These are phyloP conservation scores for Lactarius sanguifluus DNA, from an alignment of 768 basidiomycete species.

Conservation along the genomic window DNA sequence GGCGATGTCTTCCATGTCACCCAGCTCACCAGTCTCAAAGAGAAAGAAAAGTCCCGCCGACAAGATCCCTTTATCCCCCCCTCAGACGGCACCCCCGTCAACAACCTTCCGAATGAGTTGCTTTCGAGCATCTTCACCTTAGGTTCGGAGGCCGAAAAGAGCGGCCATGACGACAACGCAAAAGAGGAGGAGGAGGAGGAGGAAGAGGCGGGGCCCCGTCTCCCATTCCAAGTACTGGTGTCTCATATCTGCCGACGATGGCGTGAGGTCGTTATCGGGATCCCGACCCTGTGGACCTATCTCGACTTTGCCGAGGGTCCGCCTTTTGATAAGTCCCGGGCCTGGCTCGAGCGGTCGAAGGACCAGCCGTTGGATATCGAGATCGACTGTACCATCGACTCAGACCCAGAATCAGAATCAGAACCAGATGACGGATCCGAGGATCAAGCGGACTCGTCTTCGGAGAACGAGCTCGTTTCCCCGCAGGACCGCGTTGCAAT, in stretches of 20 bases:
- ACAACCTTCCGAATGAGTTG: constrained; percentile 58
- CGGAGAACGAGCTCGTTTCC: constrained; percentile 9
- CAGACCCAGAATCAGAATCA: constrained; percentile 22
- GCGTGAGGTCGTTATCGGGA: constrained; percentile 53
- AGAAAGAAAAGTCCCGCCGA: constrained; percentile 2
- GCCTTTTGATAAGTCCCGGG: constrained; percentile 45
- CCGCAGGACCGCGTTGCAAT: constrained; percentile 26
- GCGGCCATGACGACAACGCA: constrained; percentile 32
- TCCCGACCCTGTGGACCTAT: constrained; percentile 56
- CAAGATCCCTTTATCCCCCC: constrained; percentile 11
- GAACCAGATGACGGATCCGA: constrained; percentile 10
- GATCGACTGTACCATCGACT: constrained; percentile 39
- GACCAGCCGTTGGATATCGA: constrained; percentile 53
- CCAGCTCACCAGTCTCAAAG: constrained; percentile 4
- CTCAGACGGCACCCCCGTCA: constrained; percentile 33
- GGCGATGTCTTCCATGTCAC: constrained; percentile 1
- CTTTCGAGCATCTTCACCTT: constrained; percentile 45
- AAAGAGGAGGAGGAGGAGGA: constrained; percentile 23
- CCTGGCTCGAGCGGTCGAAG: constrained; percentile 55
- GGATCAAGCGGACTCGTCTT: constrained; percentile 15
- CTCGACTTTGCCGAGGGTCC: constrained; percentile 43
- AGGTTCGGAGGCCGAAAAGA: constrained; percentile 28
- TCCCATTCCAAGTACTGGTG: constrained; percentile 51
- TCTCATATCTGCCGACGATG: constrained; percentile 64
- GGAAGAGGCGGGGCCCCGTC: constrained; percentile 27